Evolutionary conservation across 73 alveolate species (phyloP).

Genomic region (Blepharisma japonicum): DNA sequence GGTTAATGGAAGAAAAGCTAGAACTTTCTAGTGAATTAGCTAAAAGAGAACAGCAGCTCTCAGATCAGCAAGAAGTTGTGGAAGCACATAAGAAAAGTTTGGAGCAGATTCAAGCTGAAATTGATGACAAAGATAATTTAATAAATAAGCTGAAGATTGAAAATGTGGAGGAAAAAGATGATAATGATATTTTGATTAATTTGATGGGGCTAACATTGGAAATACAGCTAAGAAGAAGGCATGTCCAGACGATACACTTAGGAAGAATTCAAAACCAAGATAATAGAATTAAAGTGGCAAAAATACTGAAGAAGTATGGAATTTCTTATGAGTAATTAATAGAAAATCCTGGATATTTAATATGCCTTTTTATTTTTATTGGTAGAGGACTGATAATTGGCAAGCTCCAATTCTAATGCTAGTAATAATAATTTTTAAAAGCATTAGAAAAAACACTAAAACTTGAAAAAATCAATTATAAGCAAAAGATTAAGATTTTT

Average conservation of each 20-base stretch:
- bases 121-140: not conserved
- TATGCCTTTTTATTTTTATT: too few relatives aligned
- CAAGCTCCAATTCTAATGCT: too few relatives aligned
- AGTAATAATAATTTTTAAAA: too few relatives aligned
- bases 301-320: not conserved
- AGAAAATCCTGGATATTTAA: too few relatives aligned
- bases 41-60: not conserved
- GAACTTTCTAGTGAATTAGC: constrained; percentile 9
- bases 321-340: not conserved
- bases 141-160: not conserved
- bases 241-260: not conserved
- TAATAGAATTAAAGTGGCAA: constrained; percentile 8
- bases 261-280: constrained; percentile 6
- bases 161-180: constrained; percentile 7
- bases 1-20: not conserved
- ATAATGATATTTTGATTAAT: not conserved
- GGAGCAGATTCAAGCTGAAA: not conserved
- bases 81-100: not conserved
- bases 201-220: not conserved
- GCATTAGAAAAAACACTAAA: too few relatives aligned
- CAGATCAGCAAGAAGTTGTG: not conserved
- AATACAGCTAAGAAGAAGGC: not conserved
- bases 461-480: too few relatives aligned
- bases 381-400: too few relatives aligned
- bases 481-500: too few relatives aligned